Base-by-base conservation (phyloP, 2,329 filamentous ascomycete genomes). In the Microdochium paspali region DNA sequence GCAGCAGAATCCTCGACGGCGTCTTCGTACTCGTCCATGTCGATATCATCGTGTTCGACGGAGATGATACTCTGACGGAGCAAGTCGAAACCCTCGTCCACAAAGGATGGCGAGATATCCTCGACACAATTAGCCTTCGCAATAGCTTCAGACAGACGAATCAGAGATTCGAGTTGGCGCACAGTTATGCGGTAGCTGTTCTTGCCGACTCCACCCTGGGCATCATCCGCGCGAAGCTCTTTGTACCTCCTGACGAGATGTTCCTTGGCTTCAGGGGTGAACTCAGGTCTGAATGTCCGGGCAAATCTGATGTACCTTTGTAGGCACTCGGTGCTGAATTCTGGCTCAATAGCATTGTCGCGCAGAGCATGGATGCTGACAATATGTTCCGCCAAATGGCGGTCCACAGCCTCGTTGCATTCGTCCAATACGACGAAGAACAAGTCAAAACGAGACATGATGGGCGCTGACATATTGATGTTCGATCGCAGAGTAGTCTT, bases 141-240 rank as follows among this genome's bases (percentile, higher is more conserved):
- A 55, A 98, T 96, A n/a, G 93, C 93, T 66, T 98, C 93, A 47
- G 86, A 91, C 48, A 98, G 72, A 53, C 93, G 89, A 55, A 98
- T 97, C 77, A 98, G 83, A 61, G 85, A 91, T 68, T 98, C 93
- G 2, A 98, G 76, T 66, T 98, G 93, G 61, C 93, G 82, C 45
- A 98, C 93, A 0, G 93, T 98, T 64, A 98, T 98, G 50, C 93
- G 84, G 72, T 98, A 98, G 54, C 87, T 94, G 69, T 96, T 97
- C 60, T 89, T 81, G 50, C 93, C 93, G 45, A 95, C 82, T 26
- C 93, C 93, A 45, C 93, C 93, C 65, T 96, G 90, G 0, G 90
- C 86, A 59, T 98, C 93, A 61, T 97, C 90, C 30, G 87, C 83
- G 51, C 93, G 82, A 28, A 98, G 81, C 62, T 97, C 90, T 70